A percentile compares a stretch with the other conserved stretches of the same genome.
Conservation (phyloP, 345 rosid species). For the Turritis glabra region DNA sequence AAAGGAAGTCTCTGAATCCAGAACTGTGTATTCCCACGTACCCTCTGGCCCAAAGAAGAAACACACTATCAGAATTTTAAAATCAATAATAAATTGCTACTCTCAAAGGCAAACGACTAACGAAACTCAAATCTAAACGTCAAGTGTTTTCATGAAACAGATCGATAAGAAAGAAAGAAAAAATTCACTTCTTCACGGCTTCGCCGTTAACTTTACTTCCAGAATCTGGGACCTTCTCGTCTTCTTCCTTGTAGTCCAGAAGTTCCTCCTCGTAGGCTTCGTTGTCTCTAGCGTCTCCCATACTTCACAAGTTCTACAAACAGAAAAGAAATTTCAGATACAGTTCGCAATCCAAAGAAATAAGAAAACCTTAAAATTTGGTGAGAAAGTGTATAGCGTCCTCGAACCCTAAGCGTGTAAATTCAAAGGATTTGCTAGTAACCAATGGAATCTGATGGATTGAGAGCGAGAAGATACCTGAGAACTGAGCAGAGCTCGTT, state of each 20-base stretch:
- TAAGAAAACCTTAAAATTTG: background rate
- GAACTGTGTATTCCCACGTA: constrained; percentile 99
- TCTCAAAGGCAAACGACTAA: background rate
- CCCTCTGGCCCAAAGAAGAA: constrained; percentile 50
- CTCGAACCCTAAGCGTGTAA: too few species aligned
- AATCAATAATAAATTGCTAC: background rate
- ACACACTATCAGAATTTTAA: background rate
- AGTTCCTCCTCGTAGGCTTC: constrained; percentile 99
- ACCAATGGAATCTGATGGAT: too few species aligned
- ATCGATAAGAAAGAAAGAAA: background rate
- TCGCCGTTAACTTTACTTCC: constrained; percentile 79
- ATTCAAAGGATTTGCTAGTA: too few species aligned
- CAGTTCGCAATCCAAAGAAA: constrained; percentile 9
- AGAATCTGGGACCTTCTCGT: constrained; percentile 81
- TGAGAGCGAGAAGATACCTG: too few species aligned
- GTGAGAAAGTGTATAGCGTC: too few species aligned
- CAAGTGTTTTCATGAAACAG: background rate
- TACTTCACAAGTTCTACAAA: constrained; percentile 35
- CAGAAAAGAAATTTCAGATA: background rate
- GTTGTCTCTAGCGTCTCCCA: constrained; percentile 96
- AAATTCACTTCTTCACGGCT: constrained; percentile 77
- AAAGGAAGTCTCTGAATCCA: constrained; percentile 98
- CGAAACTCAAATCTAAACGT: background rate
- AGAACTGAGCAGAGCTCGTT: too few species aligned
- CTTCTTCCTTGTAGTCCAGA: constrained; percentile 95